Percentiles rank a stretch among this genome's conserved stretches.
Conservation (phyloP, 495 filamentous ascomycete species). For the Tuber microsphaerosporum region DNA sequence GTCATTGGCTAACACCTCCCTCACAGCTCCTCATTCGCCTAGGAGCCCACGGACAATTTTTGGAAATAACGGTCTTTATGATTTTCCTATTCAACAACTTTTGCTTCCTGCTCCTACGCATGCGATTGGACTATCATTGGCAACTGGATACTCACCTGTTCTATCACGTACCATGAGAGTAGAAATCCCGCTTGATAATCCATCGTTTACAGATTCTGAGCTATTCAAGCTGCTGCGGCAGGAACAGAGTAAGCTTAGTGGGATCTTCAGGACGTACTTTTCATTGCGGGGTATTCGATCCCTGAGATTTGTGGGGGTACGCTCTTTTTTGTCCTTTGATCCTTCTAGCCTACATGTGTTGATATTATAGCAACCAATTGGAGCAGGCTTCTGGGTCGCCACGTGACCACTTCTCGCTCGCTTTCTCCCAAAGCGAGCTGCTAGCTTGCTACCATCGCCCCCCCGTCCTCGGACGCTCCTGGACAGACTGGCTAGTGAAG, state of each 20-base stretch:
- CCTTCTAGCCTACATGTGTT: background rate
- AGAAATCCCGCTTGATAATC: background rate
- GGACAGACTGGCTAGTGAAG: background rate
- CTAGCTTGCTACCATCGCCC: background rate
- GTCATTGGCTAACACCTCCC: background rate
- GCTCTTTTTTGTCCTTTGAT: background rate
- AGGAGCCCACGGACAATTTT: background rate
- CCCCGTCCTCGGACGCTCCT: background rate
- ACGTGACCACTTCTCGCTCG: background rate
- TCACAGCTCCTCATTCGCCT: background rate
- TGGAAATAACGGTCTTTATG: background rate
- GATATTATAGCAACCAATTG: background rate
- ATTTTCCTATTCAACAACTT: background rate
- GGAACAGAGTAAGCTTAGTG: conserved; percentile 18
- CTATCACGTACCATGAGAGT: background rate
- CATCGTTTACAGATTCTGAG: conserved; percentile 7
- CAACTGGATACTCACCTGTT: background rate
- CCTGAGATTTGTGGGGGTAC: conserved; percentile 22
- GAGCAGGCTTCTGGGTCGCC: background rate
- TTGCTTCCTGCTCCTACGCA: background rate
- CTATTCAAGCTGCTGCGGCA: conserved; percentile 16
- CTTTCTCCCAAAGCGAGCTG: background rate
- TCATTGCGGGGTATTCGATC: conserved; percentile 22
- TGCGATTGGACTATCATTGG: background rate
- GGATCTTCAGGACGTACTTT: conserved; percentile 19